Conservation (phyloP, 768 basidiomycete species). For the Pleurotus salmoneostramineus region DNA sequence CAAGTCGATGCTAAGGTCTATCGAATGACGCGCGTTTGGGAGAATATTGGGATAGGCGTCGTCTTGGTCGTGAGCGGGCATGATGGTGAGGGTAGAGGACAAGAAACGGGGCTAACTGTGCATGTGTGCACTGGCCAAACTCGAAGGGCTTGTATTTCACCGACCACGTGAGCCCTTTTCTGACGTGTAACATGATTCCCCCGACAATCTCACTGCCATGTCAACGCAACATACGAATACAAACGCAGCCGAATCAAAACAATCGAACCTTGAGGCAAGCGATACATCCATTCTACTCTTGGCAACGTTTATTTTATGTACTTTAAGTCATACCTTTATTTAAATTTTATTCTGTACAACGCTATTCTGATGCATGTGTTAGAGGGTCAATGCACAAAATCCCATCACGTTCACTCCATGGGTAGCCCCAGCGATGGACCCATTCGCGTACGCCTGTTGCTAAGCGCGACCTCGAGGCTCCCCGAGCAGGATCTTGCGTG, state of each 20-base stretch:
- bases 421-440: constrained; percentile 93
- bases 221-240: neutral
- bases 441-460: constrained; percentile 87
- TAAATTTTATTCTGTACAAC: constrained; percentile 6
- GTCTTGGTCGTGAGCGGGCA: constrained; percentile 4
- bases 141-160: neutral
- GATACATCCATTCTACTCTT: neutral
- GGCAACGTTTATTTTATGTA: neutral
- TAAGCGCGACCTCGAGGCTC: constrained; percentile 78
- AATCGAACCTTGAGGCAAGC: neutral
- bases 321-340: neutral
- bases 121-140: constrained; percentile 1
- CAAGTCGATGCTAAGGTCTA: constrained; percentile 77
- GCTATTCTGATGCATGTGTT: constrained; percentile 58
- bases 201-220: neutral
- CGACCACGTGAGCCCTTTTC: constrained; percentile 1
- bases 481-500: constrained; percentile 78
- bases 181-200: constrained; percentile 3
- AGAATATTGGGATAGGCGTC: neutral
- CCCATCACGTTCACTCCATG: constrained; percentile 92
- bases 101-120: neutral
- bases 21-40: constrained; percentile 45
- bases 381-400: constrained; percentile 85
- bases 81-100: neutral
- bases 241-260: too few species aligned